A percentile compares a stretch with the other conserved stretches of the same genome.
Conservation (phyloP, 1,284 basidiomycete species). For the Marasmius sp. region DNA sequence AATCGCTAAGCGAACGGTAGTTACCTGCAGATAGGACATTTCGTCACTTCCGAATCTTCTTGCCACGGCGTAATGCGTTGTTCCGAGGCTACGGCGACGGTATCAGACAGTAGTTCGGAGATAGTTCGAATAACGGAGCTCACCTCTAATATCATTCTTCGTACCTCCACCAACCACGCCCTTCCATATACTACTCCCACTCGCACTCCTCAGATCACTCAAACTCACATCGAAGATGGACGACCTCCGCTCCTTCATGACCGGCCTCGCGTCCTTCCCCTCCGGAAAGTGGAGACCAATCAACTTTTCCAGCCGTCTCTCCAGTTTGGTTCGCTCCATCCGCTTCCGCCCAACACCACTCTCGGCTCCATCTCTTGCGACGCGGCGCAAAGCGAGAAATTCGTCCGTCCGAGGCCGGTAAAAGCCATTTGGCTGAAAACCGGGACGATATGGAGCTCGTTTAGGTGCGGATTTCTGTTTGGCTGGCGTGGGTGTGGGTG, state of each 20-base stretch:
- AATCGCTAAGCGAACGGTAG: constrained; percentile 26
- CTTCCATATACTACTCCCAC: constrained; percentile 63
- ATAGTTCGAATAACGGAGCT: constrained; percentile 15
- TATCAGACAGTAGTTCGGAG: constrained; percentile 12
- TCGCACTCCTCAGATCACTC: constrained; percentile 25
- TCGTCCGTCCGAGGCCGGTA: constrained; percentile 73
- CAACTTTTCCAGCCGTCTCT: constrained; percentile 83
- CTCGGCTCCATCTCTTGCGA: constrained; percentile 52
- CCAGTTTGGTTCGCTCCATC: constrained; percentile 78
- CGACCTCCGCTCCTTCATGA: constrained; percentile 38
- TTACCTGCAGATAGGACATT: constrained; percentile 86
- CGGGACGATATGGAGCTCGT: constrained; percentile 68
- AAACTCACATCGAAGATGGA: constrained; percentile 62
- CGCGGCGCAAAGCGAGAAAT: constrained; percentile 61
- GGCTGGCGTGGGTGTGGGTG: constrained; percentile 9
- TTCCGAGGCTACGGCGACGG: constrained; percentile 62
- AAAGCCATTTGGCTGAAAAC: constrained; percentile 81
- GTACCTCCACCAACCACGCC: constrained; percentile 44
- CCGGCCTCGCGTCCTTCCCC: not conserved
- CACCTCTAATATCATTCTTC: constrained; percentile 62
- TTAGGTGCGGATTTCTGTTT: not conserved
- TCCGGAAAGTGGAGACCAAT: constrained; percentile 79
- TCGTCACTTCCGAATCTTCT: constrained; percentile 72
- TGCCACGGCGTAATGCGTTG: constrained; percentile 96
- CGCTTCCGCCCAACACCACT: constrained; percentile 34